phyloP scores from a whole-genome alignment of 345 rosid species.

The Odontarrhena argentea region DNA sequence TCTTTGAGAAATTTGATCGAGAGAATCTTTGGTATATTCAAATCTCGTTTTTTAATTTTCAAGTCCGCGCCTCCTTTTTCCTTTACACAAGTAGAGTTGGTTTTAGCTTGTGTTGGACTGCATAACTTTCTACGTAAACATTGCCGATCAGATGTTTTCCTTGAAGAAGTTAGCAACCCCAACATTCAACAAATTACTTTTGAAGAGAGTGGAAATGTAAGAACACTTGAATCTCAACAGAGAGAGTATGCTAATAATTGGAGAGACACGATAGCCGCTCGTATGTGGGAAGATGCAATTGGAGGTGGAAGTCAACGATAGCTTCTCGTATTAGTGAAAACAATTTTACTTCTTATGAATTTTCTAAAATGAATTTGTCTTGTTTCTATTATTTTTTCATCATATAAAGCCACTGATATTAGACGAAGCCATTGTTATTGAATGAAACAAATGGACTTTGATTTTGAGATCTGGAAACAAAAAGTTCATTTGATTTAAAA shows the following conservation, averaged over 20 bases:
- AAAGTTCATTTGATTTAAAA: too few relatives aligned
- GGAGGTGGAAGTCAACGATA: too few relatives aligned
- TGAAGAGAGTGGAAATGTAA: neutral
- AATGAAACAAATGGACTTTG: too few relatives aligned
- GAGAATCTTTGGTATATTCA: neutral
- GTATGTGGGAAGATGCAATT: neutral
- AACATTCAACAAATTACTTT: neutral
- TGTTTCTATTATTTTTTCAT: too few relatives aligned
- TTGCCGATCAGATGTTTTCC: neutral
- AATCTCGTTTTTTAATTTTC: neutral
- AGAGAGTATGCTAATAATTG: neutral
- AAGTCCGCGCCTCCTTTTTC: neutral
- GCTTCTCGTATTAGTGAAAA: too few relatives aligned
- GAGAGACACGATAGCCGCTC: neutral
- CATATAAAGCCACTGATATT: too few relatives aligned
- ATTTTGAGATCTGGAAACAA: too few relatives aligned
- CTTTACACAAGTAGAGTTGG: neutral
- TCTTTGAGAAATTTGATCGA: constrained; percentile 2
- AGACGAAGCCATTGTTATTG: too few relatives aligned
- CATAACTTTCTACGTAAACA: neutral
- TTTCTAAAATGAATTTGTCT: too few relatives aligned
- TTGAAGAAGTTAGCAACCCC: neutral
- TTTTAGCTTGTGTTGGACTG: neutral
- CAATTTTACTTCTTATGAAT: too few relatives aligned
- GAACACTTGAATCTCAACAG: neutral